A percentile compares a stretch with the other conserved stretches of the same genome.
Conservation (phyloP, 2,329 filamentous ascomycete genomes). For the Chrysoporthe puriensis region DNA sequence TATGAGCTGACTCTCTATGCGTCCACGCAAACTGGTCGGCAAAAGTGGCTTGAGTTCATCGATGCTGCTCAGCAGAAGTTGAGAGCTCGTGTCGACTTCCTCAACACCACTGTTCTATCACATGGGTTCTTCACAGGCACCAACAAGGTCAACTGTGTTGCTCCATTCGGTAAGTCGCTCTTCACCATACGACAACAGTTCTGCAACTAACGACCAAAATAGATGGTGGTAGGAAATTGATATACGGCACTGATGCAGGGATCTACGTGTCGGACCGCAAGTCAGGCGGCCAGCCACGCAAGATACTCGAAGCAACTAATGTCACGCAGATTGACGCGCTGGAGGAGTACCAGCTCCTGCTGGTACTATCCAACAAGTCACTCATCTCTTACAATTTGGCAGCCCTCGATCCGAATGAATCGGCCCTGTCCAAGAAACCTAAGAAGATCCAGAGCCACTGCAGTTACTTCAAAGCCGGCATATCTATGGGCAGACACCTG, state of each 20-base stretch:
- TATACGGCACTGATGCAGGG: slow-evolving; percentile 92
- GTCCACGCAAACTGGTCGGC: slow-evolving; percentile 79
- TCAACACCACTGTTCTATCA: slow-evolving; percentile 71
- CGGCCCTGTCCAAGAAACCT: slow-evolving; percentile 77
- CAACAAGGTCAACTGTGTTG: slow-evolving; percentile 92
- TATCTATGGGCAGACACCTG: slow-evolving; percentile 89
- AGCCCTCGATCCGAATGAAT: slow-evolving; percentile 83
- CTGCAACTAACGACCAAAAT: slow-evolving; percentile 30
- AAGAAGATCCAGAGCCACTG: slow-evolving; percentile 97
- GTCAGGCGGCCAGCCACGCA: slow-evolving; percentile 77
- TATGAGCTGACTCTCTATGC: slow-evolving; percentile 92
- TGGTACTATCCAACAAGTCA: slow-evolving; percentile 92
- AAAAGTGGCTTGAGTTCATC: slow-evolving; percentile 97
- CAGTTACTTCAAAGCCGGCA: slow-evolving; percentile 97
- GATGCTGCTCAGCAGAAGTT: slow-evolving; percentile 87
- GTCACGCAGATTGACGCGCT: slow-evolving; percentile 96
- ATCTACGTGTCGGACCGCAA: slow-evolving; percentile 92
- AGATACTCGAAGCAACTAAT: slow-evolving; percentile 79
- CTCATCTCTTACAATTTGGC: slow-evolving; percentile 87
- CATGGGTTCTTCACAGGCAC: slow-evolving; percentile 62
- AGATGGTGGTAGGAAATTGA: slow-evolving; percentile 94
- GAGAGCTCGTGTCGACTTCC: slow-evolving; percentile 86
- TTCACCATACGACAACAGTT: background rate
- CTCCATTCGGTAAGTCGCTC: slow-evolving; percentile 74
- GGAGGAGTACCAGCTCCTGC: slow-evolving; percentile 89